phyloP scores from a whole-genome alignment of 2,329 filamentous ascomycete species.

The Aspergillus persii region DNA sequence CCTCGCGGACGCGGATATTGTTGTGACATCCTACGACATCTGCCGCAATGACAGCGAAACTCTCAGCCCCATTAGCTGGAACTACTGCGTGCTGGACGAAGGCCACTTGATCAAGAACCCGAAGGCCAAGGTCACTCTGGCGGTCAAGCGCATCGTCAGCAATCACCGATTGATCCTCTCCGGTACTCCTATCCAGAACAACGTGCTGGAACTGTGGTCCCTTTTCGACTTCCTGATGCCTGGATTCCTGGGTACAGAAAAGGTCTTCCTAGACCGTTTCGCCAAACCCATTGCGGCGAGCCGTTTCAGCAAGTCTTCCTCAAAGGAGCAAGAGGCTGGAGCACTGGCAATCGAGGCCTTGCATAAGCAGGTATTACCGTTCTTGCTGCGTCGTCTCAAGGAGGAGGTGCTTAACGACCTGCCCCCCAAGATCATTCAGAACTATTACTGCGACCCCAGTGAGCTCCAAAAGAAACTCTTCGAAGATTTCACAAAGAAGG shows the following conservation, averaged over 20 bases:
- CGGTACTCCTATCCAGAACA: slow-evolving; percentile 96
- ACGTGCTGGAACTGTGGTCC: slow-evolving; percentile 95
- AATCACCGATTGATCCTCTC: slow-evolving; percentile 96
- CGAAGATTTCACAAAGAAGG: slow-evolving; percentile 92
- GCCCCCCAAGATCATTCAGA: slow-evolving; percentile 96
- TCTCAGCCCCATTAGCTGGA: slow-evolving; percentile 82
- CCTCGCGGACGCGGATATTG: slow-evolving; percentile 79
- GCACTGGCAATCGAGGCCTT: slow-evolving; percentile 96
- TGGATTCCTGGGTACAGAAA: slow-evolving; percentile 91
- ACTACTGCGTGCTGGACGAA: slow-evolving; percentile 95
- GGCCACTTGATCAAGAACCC: slow-evolving; percentile 99
- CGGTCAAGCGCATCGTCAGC: slow-evolving; percentile 83
- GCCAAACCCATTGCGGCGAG: slow-evolving; percentile 93
- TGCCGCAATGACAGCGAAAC: slow-evolving; percentile 93
- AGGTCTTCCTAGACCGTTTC: slow-evolving; percentile 94
- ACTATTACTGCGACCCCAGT: slow-evolving; percentile 97
- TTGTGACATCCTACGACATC: slow-evolving; percentile 97
- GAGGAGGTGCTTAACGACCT: slow-evolving; percentile 96
- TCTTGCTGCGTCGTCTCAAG: slow-evolving; percentile 91
- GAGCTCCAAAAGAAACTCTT: slow-evolving; percentile 94
- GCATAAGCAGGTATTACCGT: slow-evolving; percentile 96
- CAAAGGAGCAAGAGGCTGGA: slow-evolving; percentile 95
- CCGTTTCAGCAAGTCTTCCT: slow-evolving; percentile 93
- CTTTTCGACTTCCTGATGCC: slow-evolving; percentile 99
- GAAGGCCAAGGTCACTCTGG: slow-evolving; percentile 90